A percentile compares a stretch with the other conserved stretches of the same genome.
Conservation (phyloP, 208 protist species). For the Naegleria gruberi region DNA sequence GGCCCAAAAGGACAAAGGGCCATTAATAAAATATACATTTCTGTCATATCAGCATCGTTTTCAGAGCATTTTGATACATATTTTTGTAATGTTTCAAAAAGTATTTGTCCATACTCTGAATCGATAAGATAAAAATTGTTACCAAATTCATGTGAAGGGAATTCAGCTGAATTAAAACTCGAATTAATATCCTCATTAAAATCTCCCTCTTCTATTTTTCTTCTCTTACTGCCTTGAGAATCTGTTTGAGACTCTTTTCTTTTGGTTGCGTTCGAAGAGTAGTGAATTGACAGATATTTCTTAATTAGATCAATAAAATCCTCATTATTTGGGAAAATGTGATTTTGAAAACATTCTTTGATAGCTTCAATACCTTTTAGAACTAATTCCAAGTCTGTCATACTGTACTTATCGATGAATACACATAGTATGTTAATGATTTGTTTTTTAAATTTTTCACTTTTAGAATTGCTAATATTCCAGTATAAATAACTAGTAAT, state of each 20-base stretch:
- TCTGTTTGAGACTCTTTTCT: not conserved
- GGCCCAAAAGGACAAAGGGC: not conserved
- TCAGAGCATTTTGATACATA: not conserved
- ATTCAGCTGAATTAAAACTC: not conserved
- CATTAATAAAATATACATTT: not conserved
- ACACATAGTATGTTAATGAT: not conserved
- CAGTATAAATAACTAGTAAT: not conserved
- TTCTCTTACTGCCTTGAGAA: not conserved
- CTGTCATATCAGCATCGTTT: not conserved
- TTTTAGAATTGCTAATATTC: not conserved
- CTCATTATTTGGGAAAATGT: not conserved
- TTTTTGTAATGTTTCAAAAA: not conserved
- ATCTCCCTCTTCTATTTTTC: not conserved
- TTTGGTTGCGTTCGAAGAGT: not conserved
- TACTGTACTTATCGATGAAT: not conserved
- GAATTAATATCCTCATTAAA: no score
- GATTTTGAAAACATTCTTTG: not conserved
- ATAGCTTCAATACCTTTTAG: not conserved
- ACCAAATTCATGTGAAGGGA: not conserved
- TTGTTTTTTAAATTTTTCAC: not conserved
- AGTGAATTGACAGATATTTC: not conserved
- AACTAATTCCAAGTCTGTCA: not conserved
- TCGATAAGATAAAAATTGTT: not conserved
- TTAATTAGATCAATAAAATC: not conserved
- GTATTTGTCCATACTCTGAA: not conserved